These are phyloP conservation scores for Eucalyptus camaldulensis DNA, from an alignment of 345 rosid genomes.

Conservation along the genomic window DNA sequence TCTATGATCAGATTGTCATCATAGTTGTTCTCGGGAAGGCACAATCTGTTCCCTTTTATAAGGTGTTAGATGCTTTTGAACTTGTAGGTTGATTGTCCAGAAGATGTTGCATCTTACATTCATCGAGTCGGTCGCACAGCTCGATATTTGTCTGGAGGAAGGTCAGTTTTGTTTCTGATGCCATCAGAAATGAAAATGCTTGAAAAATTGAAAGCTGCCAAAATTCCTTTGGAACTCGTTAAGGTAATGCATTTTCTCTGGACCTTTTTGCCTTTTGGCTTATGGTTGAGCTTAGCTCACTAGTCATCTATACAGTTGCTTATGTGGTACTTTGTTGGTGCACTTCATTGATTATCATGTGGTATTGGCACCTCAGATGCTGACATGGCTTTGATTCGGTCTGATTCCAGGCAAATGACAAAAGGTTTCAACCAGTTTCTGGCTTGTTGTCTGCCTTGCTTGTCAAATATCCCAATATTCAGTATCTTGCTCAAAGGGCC, in stretches of 20 bases:
- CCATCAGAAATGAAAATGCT: conserved; percentile 95
- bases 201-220: conserved; percentile 65
- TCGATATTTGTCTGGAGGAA: conserved; percentile 63
- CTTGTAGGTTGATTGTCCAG: conserved; percentile 85
- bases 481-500: conserved; percentile 72
- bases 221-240: conserved; percentile 54
- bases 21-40: background rate
- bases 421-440: conserved; percentile 62
- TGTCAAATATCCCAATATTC: conserved; percentile 61
- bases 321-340: background rate
- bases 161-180: conserved; percentile 65
- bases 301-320: background rate
- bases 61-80: background rate
- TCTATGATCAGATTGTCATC: background rate
- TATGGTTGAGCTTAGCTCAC: background rate
- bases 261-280: background rate
- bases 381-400: background rate
- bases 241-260: conserved; percentile 34
- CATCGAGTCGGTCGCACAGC: conserved; percentile 99
- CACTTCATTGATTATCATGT: background rate
- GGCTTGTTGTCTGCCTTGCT: conserved; percentile 51
- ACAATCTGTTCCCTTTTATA: background rate
- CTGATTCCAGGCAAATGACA: conserved; percentile 47
- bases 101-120: conserved; percentile 83
- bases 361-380: background rate